These are phyloP conservation scores for Pythium periplocum DNA, from an alignment of 352 stramenopile genomes.

Conservation along the genomic window DNA sequence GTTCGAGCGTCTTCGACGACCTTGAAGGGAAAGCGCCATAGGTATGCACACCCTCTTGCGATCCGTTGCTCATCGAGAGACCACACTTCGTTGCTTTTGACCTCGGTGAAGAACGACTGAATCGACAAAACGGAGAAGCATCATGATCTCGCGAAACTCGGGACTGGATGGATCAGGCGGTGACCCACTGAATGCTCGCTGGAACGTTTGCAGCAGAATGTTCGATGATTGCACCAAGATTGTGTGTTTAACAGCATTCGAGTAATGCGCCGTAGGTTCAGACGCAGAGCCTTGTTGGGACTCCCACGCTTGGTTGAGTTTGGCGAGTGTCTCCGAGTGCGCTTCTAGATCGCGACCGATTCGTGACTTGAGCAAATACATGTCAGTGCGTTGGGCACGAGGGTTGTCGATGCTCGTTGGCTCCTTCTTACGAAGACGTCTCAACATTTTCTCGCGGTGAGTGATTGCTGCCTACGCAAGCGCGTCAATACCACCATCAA, in stretches of 20 bases:
- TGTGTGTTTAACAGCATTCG: conserved; percentile 29
- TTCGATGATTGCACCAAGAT: conserved; percentile 53
- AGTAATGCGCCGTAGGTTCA: conserved; percentile 13
- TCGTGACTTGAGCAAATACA: not conserved
- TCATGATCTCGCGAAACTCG: conserved; percentile 10
- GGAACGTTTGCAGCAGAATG: conserved; percentile 45
- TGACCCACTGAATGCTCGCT: conserved; percentile 34
- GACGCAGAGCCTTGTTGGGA: not conserved
- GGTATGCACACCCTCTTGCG: no score
- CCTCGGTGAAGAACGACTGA: conserved; percentile 13
- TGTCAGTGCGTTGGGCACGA: conserved; percentile 6
- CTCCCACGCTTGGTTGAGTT: conserved; percentile 7
- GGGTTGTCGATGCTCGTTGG: conserved; percentile 10
- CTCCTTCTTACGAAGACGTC: conserved; percentile 27
- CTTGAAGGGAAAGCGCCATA: no score
- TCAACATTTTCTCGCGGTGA: conserved; percentile 41
- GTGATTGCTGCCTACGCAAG: conserved; percentile 17
- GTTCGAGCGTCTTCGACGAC: no score
- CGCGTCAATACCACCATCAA: not conserved
- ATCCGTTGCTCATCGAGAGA: conserved; percentile 6
- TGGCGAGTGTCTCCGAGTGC: conserved; percentile 1
- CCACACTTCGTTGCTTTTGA: conserved; percentile 12
- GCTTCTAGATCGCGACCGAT: not conserved
- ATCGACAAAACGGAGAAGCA: conserved; percentile 14
- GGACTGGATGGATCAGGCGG: conserved; percentile 6